phyloP scores from a whole-genome alignment of 768 basidiomycete species.

The Obba rivulosa region DNA sequence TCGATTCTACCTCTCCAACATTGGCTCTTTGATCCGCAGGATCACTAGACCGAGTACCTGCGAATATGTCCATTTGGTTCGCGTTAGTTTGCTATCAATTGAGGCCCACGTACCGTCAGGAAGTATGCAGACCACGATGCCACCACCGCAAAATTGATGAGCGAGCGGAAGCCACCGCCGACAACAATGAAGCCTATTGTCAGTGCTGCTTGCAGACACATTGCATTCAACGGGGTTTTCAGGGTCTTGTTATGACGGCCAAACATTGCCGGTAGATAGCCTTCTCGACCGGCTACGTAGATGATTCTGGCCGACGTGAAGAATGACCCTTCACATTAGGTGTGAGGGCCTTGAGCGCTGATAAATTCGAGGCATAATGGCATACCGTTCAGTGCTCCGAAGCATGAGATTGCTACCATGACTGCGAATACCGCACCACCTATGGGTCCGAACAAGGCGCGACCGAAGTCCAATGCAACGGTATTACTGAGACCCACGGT shows the following conservation, averaged over 20 bases:
- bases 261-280: constrained; percentile 82
- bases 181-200: constrained; percentile 76
- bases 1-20: constrained; percentile 71
- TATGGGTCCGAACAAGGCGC: constrained; percentile 76
- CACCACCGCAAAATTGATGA: constrained; percentile 88
- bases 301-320: constrained; percentile 82
- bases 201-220: constrained; percentile 69
- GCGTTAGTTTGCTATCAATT: background rate
- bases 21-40: constrained; percentile 85
- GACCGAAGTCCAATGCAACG: constrained; percentile 89
- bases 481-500: constrained; percentile 79
- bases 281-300: constrained; percentile 83
- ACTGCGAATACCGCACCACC: constrained; percentile 85
- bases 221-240: constrained; percentile 85
- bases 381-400: constrained; percentile 87
- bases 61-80: constrained; percentile 1
- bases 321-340: constrained; percentile 44
- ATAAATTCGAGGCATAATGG: background rate
- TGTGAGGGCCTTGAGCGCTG: background rate
- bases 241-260: constrained; percentile 68
- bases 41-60: constrained; percentile 87
- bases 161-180: constrained; percentile 83
- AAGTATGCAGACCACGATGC: constrained; percentile 88
- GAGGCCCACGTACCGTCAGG: constrained; percentile 52
- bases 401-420: constrained; percentile 91